Conservation (phyloP, 2,329 filamentous ascomycete species). For the Gyromitra esculenta region DNA sequence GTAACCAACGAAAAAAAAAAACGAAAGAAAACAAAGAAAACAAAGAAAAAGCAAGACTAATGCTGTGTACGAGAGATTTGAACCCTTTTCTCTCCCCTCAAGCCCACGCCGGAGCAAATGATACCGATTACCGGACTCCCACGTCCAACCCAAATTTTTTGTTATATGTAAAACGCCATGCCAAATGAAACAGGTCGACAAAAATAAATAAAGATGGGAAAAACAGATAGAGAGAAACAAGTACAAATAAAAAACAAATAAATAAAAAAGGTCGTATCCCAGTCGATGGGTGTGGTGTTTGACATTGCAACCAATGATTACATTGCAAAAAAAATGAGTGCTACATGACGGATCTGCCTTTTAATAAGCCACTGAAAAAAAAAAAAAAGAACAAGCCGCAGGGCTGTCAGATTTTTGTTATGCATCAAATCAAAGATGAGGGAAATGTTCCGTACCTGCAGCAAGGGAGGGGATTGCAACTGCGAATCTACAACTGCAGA, state of each 20-base stretch:
- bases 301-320: slow-evolving; percentile 40
- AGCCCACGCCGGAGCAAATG: slow-evolving; percentile 38
- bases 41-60: slow-evolving; percentile 8
- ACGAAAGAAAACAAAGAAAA: background rate
- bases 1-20: slow-evolving; percentile 20
- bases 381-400: slow-evolving; percentile 5
- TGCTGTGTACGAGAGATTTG: slow-evolving; percentile 17
- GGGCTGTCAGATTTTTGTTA: slow-evolving; percentile 46
- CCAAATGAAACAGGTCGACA: slow-evolving; percentile 34
- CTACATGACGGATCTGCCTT: slow-evolving; percentile 39
- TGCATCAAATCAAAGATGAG: slow-evolving; percentile 42
- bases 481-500: slow-evolving; percentile 32
- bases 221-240: slow-evolving; percentile 14
- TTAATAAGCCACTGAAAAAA: slow-evolving; percentile 38
- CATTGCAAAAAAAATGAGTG: background rate
- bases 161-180: slow-evolving; percentile 27
- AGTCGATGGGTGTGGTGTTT: slow-evolving; percentile 44
- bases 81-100: slow-evolving; percentile 6
- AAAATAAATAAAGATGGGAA: background rate
- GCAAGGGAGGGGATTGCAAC: slow-evolving; percentile 37
- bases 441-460: slow-evolving; percentile 48
- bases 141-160: slow-evolving; percentile 43
- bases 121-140: slow-evolving; percentile 46
- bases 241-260: slow-evolving; percentile 12
- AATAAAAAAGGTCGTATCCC: slow-evolving; percentile 17